A percentile compares a stretch with the other conserved stretches of the same genome.
Evolutionary conservation across 2,329 filamentous ascomycete species (phyloP).

Genomic region (Ceratocystis papillata): DNA sequence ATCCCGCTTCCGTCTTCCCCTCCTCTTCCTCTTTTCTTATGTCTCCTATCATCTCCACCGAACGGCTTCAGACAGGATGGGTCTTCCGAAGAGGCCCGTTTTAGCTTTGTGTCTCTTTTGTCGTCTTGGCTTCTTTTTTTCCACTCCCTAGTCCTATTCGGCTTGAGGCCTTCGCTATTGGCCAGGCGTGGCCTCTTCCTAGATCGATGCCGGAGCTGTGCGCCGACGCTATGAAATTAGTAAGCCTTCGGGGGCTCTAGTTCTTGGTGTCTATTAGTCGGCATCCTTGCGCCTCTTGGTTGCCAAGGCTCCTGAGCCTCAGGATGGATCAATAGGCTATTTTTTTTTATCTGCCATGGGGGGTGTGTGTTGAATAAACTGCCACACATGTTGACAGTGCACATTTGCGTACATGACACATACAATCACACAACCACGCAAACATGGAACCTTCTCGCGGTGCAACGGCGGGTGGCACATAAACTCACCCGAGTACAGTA

Average conservation of each 20-base stretch:
- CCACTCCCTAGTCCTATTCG: not conserved
- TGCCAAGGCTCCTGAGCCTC: not conserved
- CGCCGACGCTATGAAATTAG: not conserved
- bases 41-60: not conserved
- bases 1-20: not conserved
- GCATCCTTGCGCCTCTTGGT: not conserved
- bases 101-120: not conserved
- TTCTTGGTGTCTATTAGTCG: not conserved
- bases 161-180: conserved; percentile 4
- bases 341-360: not conserved
- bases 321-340: conserved; percentile 9
- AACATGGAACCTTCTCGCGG: conserved; percentile 2
- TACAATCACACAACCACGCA: not conserved
- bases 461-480: not conserved
- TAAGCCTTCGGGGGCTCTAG: not conserved
- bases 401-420: not conserved
- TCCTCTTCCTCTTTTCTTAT: not conserved
- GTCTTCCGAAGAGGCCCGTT: not conserved
- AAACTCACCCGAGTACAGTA: not conserved
- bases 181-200: conserved; percentile 6
- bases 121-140: not conserved
- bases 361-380: not conserved
- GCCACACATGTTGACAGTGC: conserved; percentile 8
- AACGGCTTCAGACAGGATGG: not conserved
- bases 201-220: conserved; percentile 7